These are phyloP conservation scores for Globisporangium mamillatum DNA, from an alignment of 352 stramenopile genomes.

Conservation along the genomic window DNA sequence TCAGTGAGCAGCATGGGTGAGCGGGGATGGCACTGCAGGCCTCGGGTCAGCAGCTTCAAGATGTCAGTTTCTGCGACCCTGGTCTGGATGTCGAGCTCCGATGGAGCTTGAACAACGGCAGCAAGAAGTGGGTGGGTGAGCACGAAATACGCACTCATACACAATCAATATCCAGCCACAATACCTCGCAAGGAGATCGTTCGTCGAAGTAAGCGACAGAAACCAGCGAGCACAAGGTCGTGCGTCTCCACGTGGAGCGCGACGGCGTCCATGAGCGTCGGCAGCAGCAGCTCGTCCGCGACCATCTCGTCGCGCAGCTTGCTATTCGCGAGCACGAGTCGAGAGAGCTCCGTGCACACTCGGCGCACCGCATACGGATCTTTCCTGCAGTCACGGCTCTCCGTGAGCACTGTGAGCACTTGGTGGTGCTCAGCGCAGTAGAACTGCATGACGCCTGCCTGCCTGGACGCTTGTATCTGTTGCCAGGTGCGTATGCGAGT, in stretches of 20 bases:
- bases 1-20: conserved; percentile 31
- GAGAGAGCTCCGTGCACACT: conserved; percentile 48
- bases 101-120: conserved; percentile 27
- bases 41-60: conserved; percentile 30
- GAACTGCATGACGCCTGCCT: conserved; percentile 46
- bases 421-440: conserved; percentile 38
- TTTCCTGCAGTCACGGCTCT: conserved; percentile 14
- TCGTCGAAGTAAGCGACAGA: conserved; percentile 43
- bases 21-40: conserved; percentile 25
- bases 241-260: conserved; percentile 27
- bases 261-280: conserved; percentile 27
- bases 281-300: conserved; percentile 30
- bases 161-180: not conserved
- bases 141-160: not conserved
- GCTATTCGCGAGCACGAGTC: conserved; percentile 36
- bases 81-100: conserved; percentile 54
- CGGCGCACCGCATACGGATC: conserved; percentile 55
- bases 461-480: not conserved
- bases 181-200: conserved; percentile 51
- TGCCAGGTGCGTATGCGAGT: not conserved
- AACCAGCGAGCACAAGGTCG: conserved; percentile 35
- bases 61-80: conserved; percentile 44
- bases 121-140: not conserved
- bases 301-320: conserved; percentile 31
- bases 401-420: conserved; percentile 35